Evolutionary conservation across 139 green algal genomes (phyloP), one percentile per base, ranked within the genome.

Genomic region (Desmodesmus armatus): DNA sequence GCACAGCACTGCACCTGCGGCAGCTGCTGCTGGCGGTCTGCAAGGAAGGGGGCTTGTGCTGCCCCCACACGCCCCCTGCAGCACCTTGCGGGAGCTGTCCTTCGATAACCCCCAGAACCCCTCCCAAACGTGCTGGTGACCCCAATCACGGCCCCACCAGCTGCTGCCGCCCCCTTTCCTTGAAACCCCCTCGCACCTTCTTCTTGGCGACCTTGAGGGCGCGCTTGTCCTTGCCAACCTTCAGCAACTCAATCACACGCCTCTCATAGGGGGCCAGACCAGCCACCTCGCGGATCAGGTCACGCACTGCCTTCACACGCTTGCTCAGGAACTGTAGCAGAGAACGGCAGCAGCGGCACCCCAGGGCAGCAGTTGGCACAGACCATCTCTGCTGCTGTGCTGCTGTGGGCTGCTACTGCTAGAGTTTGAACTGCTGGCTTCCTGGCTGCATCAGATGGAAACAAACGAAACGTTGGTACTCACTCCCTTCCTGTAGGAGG

Each of bases 211-310:
- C 89, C 94, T 99, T 99, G 49, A 99, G 94, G 0, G 96, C 96
- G 72, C 96, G 95, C 93, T 98, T 99, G 88, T 99, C 96, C 88
- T 95, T 96, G 88, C 96, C 96, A 25, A 97, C 88, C 94, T 99
- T 99, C 43, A 99, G 92, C 87, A 99, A 88, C 93, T 99, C 96
- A 77, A 94, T 93, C 21, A 98, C 90, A 41, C 96, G 95, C 92
- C 94, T 97, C 94, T 99, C 96, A 80, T 99, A 99, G 58, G 96
- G 96, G 27, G 96, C 95, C 70, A 98, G 91, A 27, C 96, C 96
- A 72, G 92, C 94, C 33, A 99, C 96, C 90, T 99, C 96, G 33
- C 94, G 93, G 23, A 99, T 87, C 29, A 99, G 91, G 43, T 95
- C 91, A 63, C 96, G 93, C 69, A 98, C 93, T 74, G 98, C 94